These are phyloP conservation scores for Microbotryum silenes-acaulis DNA, from an alignment of 1,284 basidiomycete species.

Conservation along the genomic window DNA sequence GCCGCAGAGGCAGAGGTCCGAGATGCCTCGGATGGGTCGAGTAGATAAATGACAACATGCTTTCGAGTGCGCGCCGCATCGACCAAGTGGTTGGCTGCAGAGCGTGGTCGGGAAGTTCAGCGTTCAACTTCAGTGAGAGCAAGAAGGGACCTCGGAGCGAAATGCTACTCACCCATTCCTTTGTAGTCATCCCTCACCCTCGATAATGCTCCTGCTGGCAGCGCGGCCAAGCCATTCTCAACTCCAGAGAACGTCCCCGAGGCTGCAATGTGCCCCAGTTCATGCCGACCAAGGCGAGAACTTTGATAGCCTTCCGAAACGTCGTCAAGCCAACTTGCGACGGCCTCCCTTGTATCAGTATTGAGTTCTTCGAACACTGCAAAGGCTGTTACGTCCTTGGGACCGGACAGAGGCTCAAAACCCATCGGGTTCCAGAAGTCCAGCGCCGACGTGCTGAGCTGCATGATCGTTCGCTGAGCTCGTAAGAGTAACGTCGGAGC, in stretches of 20 bases:
- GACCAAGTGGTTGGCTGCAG: constrained; percentile 5
- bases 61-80: constrained; percentile 10
- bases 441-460: constrained; percentile 57
- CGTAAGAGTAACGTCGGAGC: constrained; percentile 6
- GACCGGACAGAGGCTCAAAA: constrained; percentile 58
- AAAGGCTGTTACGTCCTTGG: constrained; percentile 59
- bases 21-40: constrained; percentile 40
- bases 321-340: constrained; percentile 53
- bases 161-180: background rate
- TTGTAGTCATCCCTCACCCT: background rate
- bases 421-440: constrained; percentile 76
- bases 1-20: constrained; percentile 50
- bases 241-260: background rate
- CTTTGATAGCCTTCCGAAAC: constrained; percentile 41
- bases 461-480: constrained; percentile 46
- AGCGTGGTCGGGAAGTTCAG: background rate
- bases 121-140: background rate
- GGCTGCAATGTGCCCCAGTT: constrained; percentile 4
- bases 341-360: constrained; percentile 45
- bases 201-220: no score
- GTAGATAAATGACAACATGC: constrained; percentile 54
- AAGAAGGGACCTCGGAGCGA: background rate
- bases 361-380: constrained; percentile 55
- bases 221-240: background rate
- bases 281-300: constrained; percentile 27